phyloP scores from a whole-genome alignment of 2,329 filamentous ascomycete species.

The Pseudopithomyces chartarum region DNA sequence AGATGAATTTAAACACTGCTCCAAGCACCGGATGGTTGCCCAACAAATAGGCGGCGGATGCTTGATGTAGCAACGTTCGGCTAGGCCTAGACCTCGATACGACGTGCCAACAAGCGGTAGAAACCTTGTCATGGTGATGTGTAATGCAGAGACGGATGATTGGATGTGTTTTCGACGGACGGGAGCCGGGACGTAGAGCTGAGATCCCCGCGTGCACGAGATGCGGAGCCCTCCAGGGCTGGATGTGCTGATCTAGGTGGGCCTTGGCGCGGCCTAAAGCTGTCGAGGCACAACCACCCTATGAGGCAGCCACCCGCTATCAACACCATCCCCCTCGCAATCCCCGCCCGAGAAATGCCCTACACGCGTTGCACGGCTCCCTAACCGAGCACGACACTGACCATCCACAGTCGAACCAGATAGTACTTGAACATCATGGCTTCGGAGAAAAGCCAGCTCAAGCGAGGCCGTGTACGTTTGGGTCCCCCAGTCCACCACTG shows the following conservation, averaged over 20 bases:
- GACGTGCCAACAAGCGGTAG: not conserved
- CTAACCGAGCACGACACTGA: conserved; percentile 28
- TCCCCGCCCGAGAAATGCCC: conserved; percentile 22
- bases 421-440: conserved; percentile 53
- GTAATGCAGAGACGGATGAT: not conserved
- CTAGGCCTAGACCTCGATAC: not conserved
- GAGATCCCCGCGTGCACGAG: not conserved
- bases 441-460: conserved; percentile 81
- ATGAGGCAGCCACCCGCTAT: not conserved
- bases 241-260: not conserved
- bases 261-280: not conserved
- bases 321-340: not conserved
- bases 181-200: not conserved
- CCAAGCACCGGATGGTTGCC: no score
- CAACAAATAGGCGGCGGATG: no score
- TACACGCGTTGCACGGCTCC: conserved; percentile 18
- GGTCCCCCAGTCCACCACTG: not conserved
- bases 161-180: not conserved
- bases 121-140: not conserved
- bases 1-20: no score
- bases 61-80: not conserved
- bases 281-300: conserved; percentile 5
- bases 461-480: conserved; percentile 73
- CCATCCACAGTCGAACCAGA: not conserved
- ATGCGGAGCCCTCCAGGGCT: not conserved